Evolutionary conservation across 352 stramenopile genomes (phyloP), one percentile per base, ranked within the genome.

Genomic region (Aphanomyces euteiches): DNA sequence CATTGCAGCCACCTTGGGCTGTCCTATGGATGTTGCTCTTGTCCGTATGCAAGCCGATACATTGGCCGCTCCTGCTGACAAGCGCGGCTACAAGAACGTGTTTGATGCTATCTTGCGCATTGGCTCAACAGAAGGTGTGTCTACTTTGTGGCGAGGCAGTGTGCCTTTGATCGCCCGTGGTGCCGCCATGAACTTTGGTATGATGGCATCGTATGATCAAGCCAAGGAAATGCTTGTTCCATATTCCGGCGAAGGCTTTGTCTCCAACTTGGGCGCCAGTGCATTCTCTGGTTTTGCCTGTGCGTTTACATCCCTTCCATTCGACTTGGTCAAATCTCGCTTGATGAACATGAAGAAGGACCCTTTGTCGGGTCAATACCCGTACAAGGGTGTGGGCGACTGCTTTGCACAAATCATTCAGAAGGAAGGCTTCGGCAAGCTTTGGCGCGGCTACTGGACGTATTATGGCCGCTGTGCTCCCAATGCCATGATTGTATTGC

Each of bases 161-260:
- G 78, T 95, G 43, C 93, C 94, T 21, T 88, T 96, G n/a, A 96
- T 99, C 50, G 87, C 98, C 17, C 89, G 97, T 74, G 97, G 96
- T 37, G 98, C 98, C 67, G 87, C 95, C 66, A 99, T 99, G 96
- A 99, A 99, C 82, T 93, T 99, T n/a, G 97, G 97, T 65, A 99
- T 99, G 97, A 93, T 99, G 85, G 97, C 97, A 17, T 99, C 93
- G 73, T 99, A 99, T 78, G 97, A 99, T 83, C 95, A 99, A 83
- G 94, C 96, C 28, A 99, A 99, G 79, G 91, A 98, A 77, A 75
- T 87, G 66, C 82, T 97, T 61, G 72, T 84, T 53, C 73, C 80
- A 37, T 66, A 81, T 60, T 92, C 90, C 67, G 85, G 87, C 69
- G 73, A 79, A 56, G 83, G 85, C 0, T 91, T 94, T 73, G 63